Percentiles rank a stretch among this genome's conserved stretches.
Evolutionary conservation across 768 basidiomycete genomes (phyloP).

Genomic region (Collybia nuda): DNA sequence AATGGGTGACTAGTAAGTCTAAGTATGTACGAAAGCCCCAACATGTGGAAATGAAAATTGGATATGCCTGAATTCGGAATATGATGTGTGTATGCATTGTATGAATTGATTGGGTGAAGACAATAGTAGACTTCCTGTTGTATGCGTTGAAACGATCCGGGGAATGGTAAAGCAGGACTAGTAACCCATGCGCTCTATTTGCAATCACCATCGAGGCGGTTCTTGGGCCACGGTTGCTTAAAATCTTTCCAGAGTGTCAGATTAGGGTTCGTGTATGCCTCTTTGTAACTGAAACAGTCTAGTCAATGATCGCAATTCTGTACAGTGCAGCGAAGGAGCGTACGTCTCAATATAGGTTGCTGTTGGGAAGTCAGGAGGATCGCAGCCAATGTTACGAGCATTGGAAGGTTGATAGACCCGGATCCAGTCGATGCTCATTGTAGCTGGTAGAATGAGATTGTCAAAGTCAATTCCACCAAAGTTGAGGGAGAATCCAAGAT

Average conservation of each 20-base stretch:
- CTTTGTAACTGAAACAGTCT: constrained; percentile 26
- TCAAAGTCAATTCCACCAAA: constrained; percentile 68
- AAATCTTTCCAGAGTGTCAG: constrained; percentile 37
- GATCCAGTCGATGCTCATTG: constrained; percentile 79
- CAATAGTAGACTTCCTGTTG: not conserved
- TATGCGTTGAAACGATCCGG: no score
- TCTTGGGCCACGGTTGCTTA: constrained; percentile 39
- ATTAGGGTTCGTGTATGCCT: constrained; percentile 42
- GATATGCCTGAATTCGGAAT: no score
- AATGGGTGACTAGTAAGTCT: no score
- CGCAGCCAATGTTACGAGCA: constrained; percentile 59
- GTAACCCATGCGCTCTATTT: constrained; percentile 3
- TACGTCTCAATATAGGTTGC: constrained; percentile 71
- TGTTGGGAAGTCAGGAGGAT: constrained; percentile 76
- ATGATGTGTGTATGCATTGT: no score
- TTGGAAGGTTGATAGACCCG: constrained; percentile 67
- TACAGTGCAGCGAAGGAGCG: constrained; percentile 16
- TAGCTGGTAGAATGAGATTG: constrained; percentile 50
- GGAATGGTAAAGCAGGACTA: not conserved
- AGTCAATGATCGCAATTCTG: no score
- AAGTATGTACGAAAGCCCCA: no score
- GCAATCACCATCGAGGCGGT: constrained; percentile 22
- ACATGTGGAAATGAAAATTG: no score
- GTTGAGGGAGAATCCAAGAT: constrained; percentile 67
- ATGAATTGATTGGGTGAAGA: not conserved